These are phyloP conservation scores for Coemansia sp. DNA, from an alignment of 192 early-diverging fungal species.

Conservation along the genomic window DNA sequence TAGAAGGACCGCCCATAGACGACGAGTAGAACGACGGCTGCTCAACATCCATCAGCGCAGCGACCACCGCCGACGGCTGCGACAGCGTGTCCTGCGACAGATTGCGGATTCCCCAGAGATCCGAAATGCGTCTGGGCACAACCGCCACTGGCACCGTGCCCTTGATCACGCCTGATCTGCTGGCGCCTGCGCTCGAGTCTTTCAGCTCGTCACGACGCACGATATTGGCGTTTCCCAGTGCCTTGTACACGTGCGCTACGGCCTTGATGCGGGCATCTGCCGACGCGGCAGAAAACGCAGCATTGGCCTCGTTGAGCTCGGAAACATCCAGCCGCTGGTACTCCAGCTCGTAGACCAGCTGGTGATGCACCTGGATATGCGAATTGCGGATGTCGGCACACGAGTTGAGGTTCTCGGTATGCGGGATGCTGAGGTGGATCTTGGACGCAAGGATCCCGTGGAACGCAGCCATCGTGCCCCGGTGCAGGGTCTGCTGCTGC, in stretches of 20 bases:
- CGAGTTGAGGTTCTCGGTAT: not conserved
- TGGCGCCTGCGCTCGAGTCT: not conserved
- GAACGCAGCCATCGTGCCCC: conserved; percentile 1
- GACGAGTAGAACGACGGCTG: not conserved
- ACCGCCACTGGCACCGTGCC: conserved; percentile 42
- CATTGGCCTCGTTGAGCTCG: conserved; percentile 1
- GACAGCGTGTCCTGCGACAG: conserved; percentile 6
- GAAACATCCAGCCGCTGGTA: conserved; percentile 10
- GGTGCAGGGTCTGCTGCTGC: conserved; percentile 2
- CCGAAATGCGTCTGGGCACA: conserved; percentile 22
- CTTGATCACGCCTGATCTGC: conserved; percentile 4
- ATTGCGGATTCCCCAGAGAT: conserved; percentile 36
- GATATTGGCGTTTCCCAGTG: conserved; percentile 25
- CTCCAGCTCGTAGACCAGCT: conserved; percentile 45
- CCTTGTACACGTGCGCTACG: conserved; percentile 20
- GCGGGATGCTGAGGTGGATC: conserved; percentile 13
- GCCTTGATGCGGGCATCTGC: conserved; percentile 24
- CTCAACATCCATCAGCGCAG: not conserved
- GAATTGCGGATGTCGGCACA: conserved; percentile 40
- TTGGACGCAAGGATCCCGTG: conserved; percentile 21
- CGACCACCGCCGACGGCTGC: not conserved
- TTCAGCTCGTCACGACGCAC: conserved; percentile 28
- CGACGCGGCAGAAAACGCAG: not conserved
- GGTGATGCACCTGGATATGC: conserved; percentile 51
- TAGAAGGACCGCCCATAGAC: not conserved